A percentile compares a stretch with the other conserved stretches of the same genome.
These are phyloP conservation scores for Pyrenochaeta sp. DNA, from an alignment of 2,329 filamentous ascomycete genomes.

Conservation along the genomic window DNA sequence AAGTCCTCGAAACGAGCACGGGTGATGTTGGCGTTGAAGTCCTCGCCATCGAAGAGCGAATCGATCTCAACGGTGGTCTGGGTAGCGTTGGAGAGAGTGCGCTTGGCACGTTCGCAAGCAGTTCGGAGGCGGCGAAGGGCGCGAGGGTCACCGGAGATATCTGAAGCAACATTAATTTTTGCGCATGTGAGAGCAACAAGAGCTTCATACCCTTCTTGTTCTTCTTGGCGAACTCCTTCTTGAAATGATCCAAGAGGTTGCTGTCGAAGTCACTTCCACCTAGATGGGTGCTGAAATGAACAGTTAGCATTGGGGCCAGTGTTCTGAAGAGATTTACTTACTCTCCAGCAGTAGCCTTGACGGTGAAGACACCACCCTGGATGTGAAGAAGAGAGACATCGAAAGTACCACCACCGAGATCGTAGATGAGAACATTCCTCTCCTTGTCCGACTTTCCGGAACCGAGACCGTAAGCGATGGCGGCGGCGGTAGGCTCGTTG, in stretches of 20 bases:
- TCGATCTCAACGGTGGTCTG: slow-evolving; percentile 99
- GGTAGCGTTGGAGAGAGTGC: slow-evolving; percentile 95
- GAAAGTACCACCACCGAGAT: slow-evolving; percentile 99
- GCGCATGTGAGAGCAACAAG: not conserved
- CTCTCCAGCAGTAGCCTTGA: slow-evolving; percentile 97
- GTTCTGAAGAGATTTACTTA: not conserved
- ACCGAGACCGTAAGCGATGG: slow-evolving; percentile 97
- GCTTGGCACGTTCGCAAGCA: slow-evolving; percentile 99
- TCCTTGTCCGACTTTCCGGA: slow-evolving; percentile 95
- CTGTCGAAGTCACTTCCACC: slow-evolving; percentile 97
- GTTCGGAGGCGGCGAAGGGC: slow-evolving; percentile 95
- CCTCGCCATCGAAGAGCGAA: slow-evolving; percentile 96
- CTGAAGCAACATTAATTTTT: slow-evolving; percentile 51
- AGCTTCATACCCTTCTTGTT: slow-evolving; percentile 51
- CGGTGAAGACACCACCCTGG: slow-evolving; percentile 98
- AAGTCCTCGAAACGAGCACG: slow-evolving; percentile 99
- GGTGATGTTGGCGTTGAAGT: slow-evolving; percentile 96
- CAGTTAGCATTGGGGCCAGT: not conserved
- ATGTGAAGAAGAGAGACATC: slow-evolving; percentile 99
- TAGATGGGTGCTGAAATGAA: slow-evolving; percentile 72
- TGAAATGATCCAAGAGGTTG: slow-evolving; percentile 94
- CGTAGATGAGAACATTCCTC: slow-evolving; percentile 99
- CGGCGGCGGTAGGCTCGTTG: slow-evolving; percentile 98
- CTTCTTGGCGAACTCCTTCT: slow-evolving; percentile 89
- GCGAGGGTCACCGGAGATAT: slow-evolving; percentile 79